These are phyloP conservation scores for Globisporangium sylvaticum DNA, from an alignment of 352 stramenopile genomes.

Conservation along the genomic window DNA sequence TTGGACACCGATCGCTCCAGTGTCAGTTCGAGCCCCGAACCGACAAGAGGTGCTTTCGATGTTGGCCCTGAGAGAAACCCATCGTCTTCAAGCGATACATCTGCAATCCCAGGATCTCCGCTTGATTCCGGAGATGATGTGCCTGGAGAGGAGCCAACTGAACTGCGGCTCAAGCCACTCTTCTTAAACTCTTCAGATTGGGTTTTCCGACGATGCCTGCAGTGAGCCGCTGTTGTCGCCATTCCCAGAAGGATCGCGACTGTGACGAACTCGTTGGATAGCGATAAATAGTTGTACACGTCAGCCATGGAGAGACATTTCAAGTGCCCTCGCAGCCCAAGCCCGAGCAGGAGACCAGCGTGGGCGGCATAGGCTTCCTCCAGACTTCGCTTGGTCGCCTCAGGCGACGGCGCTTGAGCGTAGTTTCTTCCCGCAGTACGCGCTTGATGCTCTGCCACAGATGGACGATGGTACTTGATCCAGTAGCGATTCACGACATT, in stretches of 20 bases:
- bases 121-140: not conserved
- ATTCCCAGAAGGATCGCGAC: slow-evolving; percentile 96
- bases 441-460: slow-evolving; percentile 30
- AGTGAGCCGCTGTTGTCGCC: slow-evolving; percentile 90
- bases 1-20: slow-evolving; percentile 92
- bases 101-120: not conserved
- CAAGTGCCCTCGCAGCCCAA: slow-evolving; percentile 93
- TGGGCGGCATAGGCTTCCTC: slow-evolving; percentile 89
- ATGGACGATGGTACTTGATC: slow-evolving; percentile 97
- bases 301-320: slow-evolving; percentile 94
- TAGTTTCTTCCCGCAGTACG: not conserved
- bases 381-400: slow-evolving; percentile 33
- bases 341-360: slow-evolving; percentile 93
- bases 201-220: slow-evolving; percentile 49
- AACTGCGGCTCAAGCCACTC: not conserved
- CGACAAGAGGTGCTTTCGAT: slow-evolving; percentile 32
- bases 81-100: slow-evolving; percentile 19
- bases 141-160: not conserved
- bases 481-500: slow-evolving; percentile 93
- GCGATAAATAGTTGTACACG: slow-evolving; percentile 98
- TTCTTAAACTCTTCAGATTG: slow-evolving; percentile 6
- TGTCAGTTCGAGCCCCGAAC: slow-evolving; percentile 49
- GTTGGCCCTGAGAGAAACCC: slow-evolving; percentile 4
- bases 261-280: slow-evolving; percentile 95
- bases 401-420: slow-evolving; percentile 15